These are phyloP conservation scores for Bretschneidera sinensis DNA, from an alignment of 345 rosid genomes.

Conservation along the genomic window DNA sequence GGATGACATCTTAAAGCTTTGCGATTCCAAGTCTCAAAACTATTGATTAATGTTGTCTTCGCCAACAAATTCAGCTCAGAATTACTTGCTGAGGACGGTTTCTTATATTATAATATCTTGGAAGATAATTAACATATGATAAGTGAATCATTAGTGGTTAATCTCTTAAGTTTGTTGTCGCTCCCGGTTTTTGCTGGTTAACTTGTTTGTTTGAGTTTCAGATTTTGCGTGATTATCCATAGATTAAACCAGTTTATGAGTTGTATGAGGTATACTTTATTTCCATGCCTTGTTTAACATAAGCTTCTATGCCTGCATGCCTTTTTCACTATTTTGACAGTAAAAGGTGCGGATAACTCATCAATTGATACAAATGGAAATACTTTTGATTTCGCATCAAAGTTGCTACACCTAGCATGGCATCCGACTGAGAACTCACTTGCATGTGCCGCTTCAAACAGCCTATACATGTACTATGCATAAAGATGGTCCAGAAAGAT, in stretches of 20 bases:
- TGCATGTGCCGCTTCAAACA: constrained; percentile 99
- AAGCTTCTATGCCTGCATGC: not conserved
- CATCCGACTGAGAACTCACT: constrained; percentile 93
- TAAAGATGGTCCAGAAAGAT: too few relatives aligned
- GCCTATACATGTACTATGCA: constrained; percentile 99
- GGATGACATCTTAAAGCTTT: too few relatives aligned
- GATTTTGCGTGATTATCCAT: constrained; percentile 4
- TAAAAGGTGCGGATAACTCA: constrained; percentile 77
- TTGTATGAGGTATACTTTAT: not conserved
- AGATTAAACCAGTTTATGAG: not conserved
- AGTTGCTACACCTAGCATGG: constrained; percentile 98
- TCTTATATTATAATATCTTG: not conserved
- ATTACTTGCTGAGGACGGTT: not conserved
- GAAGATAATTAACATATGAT: too few relatives aligned
- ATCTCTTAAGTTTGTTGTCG: too few relatives aligned
- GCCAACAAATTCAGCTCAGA: not conserved
- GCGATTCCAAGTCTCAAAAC: too few relatives aligned
- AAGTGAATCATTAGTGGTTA: too few relatives aligned
- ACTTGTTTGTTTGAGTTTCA: not conserved
- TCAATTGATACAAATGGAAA: constrained; percentile 89
- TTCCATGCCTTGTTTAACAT: not conserved
- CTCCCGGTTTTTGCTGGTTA: not conserved
- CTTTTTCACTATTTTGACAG: constrained; percentile 27
- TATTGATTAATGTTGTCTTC: not conserved
- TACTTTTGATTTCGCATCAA: constrained; percentile 79